These are phyloP conservation scores for Allium sativum DNA, from an alignment of 106 monocot genomes.

Conservation along the genomic window DNA sequence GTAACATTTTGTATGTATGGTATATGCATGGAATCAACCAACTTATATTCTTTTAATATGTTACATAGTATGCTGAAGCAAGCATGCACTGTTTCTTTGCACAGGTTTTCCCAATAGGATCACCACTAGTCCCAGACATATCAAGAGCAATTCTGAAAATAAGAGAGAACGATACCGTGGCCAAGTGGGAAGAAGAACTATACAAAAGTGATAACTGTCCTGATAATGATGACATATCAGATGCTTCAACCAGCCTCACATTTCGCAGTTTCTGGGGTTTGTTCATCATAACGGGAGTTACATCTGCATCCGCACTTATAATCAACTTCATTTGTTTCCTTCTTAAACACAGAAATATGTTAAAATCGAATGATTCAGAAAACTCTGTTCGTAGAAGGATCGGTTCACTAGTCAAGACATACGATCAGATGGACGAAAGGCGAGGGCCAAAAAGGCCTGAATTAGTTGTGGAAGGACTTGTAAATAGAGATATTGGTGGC, in stretches of 20 bases:
- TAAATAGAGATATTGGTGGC: neutral
- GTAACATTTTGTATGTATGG: neutral
- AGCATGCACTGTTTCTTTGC: neutral
- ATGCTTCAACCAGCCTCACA: constrained; percentile 32
- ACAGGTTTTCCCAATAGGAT: constrained; percentile 51
- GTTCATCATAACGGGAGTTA: constrained; percentile 48
- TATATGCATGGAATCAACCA: no score
- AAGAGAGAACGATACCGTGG: constrained; percentile 22
- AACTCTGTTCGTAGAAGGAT: constrained; percentile 9
- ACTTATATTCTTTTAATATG: no score
- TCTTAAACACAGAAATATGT: constrained; percentile 2
- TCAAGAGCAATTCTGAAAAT: constrained; percentile 38
- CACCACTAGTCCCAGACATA: constrained; percentile 44
- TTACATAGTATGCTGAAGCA: neutral
- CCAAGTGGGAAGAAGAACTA: constrained; percentile 26
- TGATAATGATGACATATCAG: constrained; percentile 3
- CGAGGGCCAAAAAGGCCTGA: neutral
- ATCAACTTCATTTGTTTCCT: constrained; percentile 9
- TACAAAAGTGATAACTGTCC: constrained; percentile 16
- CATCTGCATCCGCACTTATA: constrained; percentile 25
- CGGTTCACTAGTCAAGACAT: constrained; percentile 12
- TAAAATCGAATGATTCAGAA: neutral
- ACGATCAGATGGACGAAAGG: constrained; percentile 11
- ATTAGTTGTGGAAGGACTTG: neutral
- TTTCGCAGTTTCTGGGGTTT: constrained; percentile 52